A percentile compares a stretch with the other conserved stretches of the same genome.
phyloP scores from a whole-genome alignment of 495 filamentous ascomycete genomes.

The Cudoniella acicularis region DNA sequence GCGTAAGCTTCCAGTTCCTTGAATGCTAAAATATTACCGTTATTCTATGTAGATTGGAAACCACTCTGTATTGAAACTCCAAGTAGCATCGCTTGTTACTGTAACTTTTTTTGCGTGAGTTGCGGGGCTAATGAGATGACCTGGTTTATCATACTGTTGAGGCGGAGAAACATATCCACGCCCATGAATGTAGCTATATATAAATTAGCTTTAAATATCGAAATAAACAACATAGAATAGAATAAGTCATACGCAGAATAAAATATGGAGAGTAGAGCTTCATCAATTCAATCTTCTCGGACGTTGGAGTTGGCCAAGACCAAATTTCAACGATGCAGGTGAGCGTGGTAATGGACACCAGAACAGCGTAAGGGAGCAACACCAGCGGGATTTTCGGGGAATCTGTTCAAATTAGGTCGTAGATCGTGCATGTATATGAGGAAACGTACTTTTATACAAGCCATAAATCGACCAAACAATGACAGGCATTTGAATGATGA shows the following conservation, averaged over 20 bases:
- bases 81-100: too few relatives aligned
- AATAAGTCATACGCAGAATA: slow-evolving; percentile 17
- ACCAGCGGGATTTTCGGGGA: slow-evolving; percentile 58
- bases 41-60: too few relatives aligned
- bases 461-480: slow-evolving; percentile 60
- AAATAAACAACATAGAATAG: background rate
- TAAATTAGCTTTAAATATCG: background rate
- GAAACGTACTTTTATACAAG: slow-evolving; percentile 45
- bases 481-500: slow-evolving; percentile 63
- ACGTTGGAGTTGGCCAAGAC: slow-evolving; percentile 13
- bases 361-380: slow-evolving; percentile 63
- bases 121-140: background rate
- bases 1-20: too few relatives aligned
- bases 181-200: slow-evolving; percentile 12
- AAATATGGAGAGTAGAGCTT: slow-evolving; percentile 23
- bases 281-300: slow-evolving; percentile 14
- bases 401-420: slow-evolving; percentile 33
- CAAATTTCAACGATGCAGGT: slow-evolving; percentile 59
- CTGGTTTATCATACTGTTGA: slow-evolving; percentile 5
- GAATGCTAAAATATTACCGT: too few relatives aligned
- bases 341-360: slow-evolving; percentile 68
- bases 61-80: too few relatives aligned
- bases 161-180: slow-evolving; percentile 15
- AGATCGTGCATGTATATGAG: background rate
- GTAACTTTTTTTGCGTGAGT: background rate